A percentile compares a stretch with the other conserved stretches of the same genome.
phyloP scores from a whole-genome alignment of 2,329 filamentous ascomycete species.

The Leptodontidium sp. region DNA sequence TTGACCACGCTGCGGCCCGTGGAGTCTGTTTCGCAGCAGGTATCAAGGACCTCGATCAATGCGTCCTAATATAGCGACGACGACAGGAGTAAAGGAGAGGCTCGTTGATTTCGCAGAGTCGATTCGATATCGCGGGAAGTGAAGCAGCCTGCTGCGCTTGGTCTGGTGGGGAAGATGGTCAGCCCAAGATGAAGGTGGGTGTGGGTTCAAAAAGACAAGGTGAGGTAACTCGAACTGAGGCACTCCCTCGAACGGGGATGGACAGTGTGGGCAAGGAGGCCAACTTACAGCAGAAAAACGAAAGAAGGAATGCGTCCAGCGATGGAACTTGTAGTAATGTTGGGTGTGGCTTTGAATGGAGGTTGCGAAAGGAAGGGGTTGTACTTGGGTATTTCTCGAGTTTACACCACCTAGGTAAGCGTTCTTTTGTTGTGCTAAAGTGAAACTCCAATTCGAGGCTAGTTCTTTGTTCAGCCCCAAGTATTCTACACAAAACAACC shows the following conservation, averaged over 20 bases:
- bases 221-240: background rate
- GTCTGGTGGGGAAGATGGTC: conserved; percentile 18
- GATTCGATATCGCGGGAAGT: conserved; percentile 13
- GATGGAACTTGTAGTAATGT: conserved; percentile 23
- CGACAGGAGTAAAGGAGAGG: background rate
- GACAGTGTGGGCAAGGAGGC: background rate
- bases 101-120: background rate
- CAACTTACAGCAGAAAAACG: conserved; percentile 33
- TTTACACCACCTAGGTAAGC: background rate
- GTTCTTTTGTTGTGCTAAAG: conserved; percentile 2
- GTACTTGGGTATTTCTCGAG: background rate
- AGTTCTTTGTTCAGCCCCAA: conserved; percentile 19
- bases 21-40: conserved; percentile 49
- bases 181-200: conserved; percentile 16
- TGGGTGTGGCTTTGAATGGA: conserved; percentile 7
- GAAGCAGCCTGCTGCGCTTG: conserved; percentile 22
- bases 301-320: conserved; percentile 31
- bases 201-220: conserved; percentile 10
- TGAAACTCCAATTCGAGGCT: conserved; percentile 13
- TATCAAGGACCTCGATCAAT: conserved; percentile 37
- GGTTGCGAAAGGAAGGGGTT: conserved; percentile 10
- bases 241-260: background rate
- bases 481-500: conserved; percentile 8
- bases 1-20: conserved; percentile 45
- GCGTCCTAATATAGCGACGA: conserved; percentile 22